Evolutionary conservation across 179 eudicot genomes (phyloP).

Genomic region (Patellifolia procumbens): DNA sequence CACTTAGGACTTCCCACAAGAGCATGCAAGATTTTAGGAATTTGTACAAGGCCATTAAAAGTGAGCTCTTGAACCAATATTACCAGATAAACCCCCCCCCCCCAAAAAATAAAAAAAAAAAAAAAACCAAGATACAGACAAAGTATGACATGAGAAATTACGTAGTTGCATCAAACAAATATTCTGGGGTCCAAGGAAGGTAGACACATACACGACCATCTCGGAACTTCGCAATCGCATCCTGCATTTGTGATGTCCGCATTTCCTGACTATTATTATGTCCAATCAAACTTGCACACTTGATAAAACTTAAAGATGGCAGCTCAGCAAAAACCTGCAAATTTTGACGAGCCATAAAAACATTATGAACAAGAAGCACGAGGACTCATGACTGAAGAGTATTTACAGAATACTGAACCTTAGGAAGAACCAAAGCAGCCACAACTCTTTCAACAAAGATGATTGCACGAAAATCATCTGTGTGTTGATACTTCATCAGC

Average conservation of each 20-base stretch:
- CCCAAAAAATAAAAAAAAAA: background rate
- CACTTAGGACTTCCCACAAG: background rate
- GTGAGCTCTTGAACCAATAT: background rate
- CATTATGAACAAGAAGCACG: constrained; percentile 9
- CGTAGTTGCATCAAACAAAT: background rate
- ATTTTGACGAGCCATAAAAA: constrained; percentile 13
- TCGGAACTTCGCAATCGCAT: constrained; percentile 82
- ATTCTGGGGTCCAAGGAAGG: constrained; percentile 13
- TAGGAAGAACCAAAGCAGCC: constrained; percentile 95
- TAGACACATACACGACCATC: constrained; percentile 90
- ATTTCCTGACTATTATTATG: constrained; percentile 97
- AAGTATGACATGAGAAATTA: background rate
- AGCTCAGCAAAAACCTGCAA: constrained; percentile 92
- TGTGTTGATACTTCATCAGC: constrained; percentile 86
- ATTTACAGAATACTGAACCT: constrained; percentile 48
- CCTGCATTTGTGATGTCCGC: constrained; percentile 97
- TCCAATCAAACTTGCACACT: constrained; percentile 92
- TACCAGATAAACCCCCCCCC: background rate
- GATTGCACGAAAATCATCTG: constrained; percentile 92
- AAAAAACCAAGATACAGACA: no score
- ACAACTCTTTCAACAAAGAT: constrained; percentile 98
- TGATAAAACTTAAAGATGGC: constrained; percentile 84
- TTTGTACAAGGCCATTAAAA: background rate
- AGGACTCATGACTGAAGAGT: background rate
- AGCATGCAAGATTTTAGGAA: background rate